Evolutionary conservation across 1,284 basidiomycete species (phyloP), one percentile per base, ranked within the genome.

Genomic region (Ustilago cynodontis): DNA sequence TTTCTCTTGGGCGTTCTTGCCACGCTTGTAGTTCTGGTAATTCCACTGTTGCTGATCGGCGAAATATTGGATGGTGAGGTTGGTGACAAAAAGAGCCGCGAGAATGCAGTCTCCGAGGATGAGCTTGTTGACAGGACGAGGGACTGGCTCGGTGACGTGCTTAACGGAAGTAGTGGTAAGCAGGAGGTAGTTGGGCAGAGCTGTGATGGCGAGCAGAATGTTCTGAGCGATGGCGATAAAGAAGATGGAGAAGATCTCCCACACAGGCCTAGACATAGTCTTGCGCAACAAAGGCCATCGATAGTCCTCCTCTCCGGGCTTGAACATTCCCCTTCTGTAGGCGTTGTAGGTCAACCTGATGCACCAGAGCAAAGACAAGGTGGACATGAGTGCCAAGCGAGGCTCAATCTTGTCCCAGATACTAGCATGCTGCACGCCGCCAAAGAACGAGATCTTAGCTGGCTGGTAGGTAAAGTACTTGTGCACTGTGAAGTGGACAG

Each of bases 31-130:
- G 8, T 90, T 90, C 82, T 90, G 89, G 83, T 90, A 97, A 3
- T 91, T 90, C 86, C 91, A 95, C 84, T 98, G 95, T 84, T 95
- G 93, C 80, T 95, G 94, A 86, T 98, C 95, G 4, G 94, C 90
- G 1, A 89, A 90, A 86, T 93, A 94, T 84, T 98, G 94, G 52
- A 91, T 76, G 3, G 87, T 88, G 45, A 94, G 86, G 31, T 90
- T 88, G 41, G 90, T 66, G 16, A 94, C 86, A 5, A 91, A 90
- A 0, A 92, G 85, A 0, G 86, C 84, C 2, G 90, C 88, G 29
- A 95, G 88, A n/a, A 89, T 60, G 74, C 90, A 90, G 85, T 98
- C 95, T 20, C 91, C 90, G 0, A 86, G 78, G 51, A 87, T 86
- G 50, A 95, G 88, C 49, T 86, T 78, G 81, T 86, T 57, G 76